Conservation (phyloP, 345 rosid genomes). For the Viola odorata region DNA sequence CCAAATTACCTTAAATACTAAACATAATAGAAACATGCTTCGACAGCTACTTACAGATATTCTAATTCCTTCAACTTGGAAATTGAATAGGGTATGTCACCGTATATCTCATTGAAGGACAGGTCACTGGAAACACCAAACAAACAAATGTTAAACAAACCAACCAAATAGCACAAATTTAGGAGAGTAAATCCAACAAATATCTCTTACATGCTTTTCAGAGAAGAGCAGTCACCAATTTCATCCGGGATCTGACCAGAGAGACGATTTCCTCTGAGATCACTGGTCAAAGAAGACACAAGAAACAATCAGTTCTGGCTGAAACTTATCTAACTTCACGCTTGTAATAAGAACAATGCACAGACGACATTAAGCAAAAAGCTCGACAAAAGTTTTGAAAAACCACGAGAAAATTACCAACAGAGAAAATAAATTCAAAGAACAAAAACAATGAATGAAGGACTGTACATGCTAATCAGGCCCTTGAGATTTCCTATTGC, state of each 20-base stretch:
- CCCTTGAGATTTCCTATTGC: constrained; percentile 79
- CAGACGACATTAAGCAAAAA: background rate
- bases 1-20: background rate
- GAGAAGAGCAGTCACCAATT: constrained; percentile 84
- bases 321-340: background rate
- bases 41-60: constrained; percentile 46
- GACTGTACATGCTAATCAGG: constrained; percentile 55
- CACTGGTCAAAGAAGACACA: constrained; percentile 36
- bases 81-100: constrained; percentile 88
- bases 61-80: constrained; percentile 89
- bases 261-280: constrained; percentile 66
- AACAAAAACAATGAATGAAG: background rate
- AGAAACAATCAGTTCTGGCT: background rate
- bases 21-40: background rate
- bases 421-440: background rate
- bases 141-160: constrained; percentile 7
- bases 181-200: background rate
- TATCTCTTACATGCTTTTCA: constrained; percentile 61
- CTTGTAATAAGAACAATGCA: background rate
- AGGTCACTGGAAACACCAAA: constrained; percentile 55
- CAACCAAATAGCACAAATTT: background rate
- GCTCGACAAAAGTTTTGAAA: background rate
- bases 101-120: constrained; percentile 74
- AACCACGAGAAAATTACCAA: background rate
- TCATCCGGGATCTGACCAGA: constrained; percentile 97